Evolutionary conservation across 768 basidiomycete genomes (phyloP), one percentile per base, ranked within the genome.

Genomic region (Lactarius hengduanensis): DNA sequence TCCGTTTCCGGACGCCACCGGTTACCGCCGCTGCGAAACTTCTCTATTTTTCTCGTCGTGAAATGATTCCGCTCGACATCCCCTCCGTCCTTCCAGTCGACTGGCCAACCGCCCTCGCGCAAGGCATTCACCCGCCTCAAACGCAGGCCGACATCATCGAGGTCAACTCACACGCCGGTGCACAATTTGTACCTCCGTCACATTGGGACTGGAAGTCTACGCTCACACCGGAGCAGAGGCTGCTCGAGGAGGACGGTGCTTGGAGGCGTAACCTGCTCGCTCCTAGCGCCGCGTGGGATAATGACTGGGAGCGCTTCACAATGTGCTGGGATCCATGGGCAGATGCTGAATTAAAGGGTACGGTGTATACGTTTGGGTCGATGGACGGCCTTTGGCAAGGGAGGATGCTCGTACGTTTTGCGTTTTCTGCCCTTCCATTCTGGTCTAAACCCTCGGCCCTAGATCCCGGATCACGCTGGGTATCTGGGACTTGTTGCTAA

Each of bases 311-410:
- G 71, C 77, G 87, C 20, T 74, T 82, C 63, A 76, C 79, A 4
- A 73, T 79, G 43, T 88, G 87, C 69, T 77, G 71, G 40, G 76
- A 83, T 60, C 70, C 81, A 18, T 78, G 75, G 61, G 66, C 64
- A 2, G 57, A 72, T 9, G 74, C 75, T 0, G 71, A 76, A 36
- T 73, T 72, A 18, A 74, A 76, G 61, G 76, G 76, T 18, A 68
- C 65, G 10, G 76, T 77, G 26, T 87, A 85, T 73, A 78, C 78
- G 3, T 80, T 80, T 0, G 89, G 88, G 7, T 72, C 78, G 3
- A 76, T 89, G 70, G 74, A 73, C 26, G 88, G 88, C 3, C 76
- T 82, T 6, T 90, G 85, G 86, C 81, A 86, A 65, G 89, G 90
- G 4, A 78, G 84, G 22, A 80, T 88, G 74, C 76, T 86, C 62